Evolutionary conservation across 1,284 basidiomycete species (phyloP).

Genomic region (Paramarasmius palmivorus): DNA sequence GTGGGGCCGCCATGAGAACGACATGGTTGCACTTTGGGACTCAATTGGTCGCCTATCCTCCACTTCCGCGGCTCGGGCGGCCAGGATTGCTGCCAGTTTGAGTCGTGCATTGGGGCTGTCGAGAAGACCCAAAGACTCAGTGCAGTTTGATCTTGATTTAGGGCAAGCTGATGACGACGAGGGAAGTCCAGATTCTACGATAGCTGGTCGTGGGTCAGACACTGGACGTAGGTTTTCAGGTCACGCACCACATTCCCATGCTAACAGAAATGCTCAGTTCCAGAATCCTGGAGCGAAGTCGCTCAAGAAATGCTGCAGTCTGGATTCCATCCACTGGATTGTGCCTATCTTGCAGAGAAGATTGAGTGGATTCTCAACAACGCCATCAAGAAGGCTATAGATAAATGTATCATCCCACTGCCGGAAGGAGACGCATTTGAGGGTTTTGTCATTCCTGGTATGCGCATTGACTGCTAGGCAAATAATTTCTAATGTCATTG

Average conservation of each 20-base stretch:
- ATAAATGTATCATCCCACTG: slow-evolving; percentile 57
- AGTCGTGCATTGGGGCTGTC: slow-evolving; percentile 57
- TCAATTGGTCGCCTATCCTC: slow-evolving; percentile 46
- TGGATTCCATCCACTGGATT: slow-evolving; percentile 54
- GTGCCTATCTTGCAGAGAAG: slow-evolving; percentile 41
- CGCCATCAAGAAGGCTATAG: slow-evolving; percentile 46
- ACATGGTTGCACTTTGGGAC: slow-evolving; percentile 48
- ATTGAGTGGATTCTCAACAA: slow-evolving; percentile 43
- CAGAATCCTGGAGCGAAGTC: slow-evolving; percentile 44
- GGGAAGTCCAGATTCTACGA: neutral
- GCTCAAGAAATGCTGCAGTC: slow-evolving; percentile 58
- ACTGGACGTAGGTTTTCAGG: slow-evolving; percentile 31
- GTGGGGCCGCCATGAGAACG: slow-evolving; percentile 45
- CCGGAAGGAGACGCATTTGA: slow-evolving; percentile 47
- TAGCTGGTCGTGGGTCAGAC: slow-evolving; percentile 29
- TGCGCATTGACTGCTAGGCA: slow-evolving; percentile 4
- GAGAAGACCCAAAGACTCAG: slow-evolving; percentile 33
- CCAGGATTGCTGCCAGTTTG: slow-evolving; percentile 43
- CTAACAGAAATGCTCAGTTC: slow-evolving; percentile 26
- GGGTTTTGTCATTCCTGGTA: slow-evolving; percentile 67
- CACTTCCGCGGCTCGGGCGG: slow-evolving; percentile 44
- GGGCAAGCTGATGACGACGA: slow-evolving; percentile 15
- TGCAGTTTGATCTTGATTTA: slow-evolving; percentile 21
- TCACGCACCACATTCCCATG: neutral
- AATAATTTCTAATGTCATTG: neutral